These are phyloP conservation scores for Termitomyces sp. DNA, from an alignment of 768 basidiomycete species.

Conservation along the genomic window DNA sequence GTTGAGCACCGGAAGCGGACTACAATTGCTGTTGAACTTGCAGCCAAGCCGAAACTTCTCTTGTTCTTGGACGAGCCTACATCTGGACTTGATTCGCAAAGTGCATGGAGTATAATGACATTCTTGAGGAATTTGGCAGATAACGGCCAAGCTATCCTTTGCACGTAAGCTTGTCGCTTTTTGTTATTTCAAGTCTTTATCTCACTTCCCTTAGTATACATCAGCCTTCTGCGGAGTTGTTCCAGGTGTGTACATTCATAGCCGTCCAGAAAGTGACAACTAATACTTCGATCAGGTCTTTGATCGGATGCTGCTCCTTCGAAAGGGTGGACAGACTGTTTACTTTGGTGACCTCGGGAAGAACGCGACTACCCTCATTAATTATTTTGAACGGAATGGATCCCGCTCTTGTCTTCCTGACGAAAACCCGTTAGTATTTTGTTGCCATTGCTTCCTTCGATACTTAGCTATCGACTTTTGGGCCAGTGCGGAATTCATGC, in stretches of 20 bases:
- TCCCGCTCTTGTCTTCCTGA: slow-evolving; percentile 51
- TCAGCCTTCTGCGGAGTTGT: slow-evolving; percentile 79
- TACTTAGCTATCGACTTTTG: not conserved
- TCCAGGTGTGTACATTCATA: slow-evolving; percentile 36
- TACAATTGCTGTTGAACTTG: slow-evolving; percentile 84
- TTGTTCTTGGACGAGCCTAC: slow-evolving; percentile 91
- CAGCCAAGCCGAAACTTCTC: slow-evolving; percentile 77
- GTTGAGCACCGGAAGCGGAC: slow-evolving; percentile 76
- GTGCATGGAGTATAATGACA: slow-evolving; percentile 75
- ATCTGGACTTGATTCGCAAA: slow-evolving; percentile 81
- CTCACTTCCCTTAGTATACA: slow-evolving; percentile 30
- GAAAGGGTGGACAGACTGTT: slow-evolving; percentile 71
- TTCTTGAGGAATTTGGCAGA: slow-evolving; percentile 75
- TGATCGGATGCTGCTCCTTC: slow-evolving; percentile 66
- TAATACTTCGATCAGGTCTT: slow-evolving; percentile 39
- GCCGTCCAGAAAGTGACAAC: not conserved
- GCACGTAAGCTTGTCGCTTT: slow-evolving; percentile 49
- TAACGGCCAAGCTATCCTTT: slow-evolving; percentile 81
- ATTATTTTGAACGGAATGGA: slow-evolving; percentile 73
- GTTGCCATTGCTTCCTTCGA: not conserved
- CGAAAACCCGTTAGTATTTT: slow-evolving; percentile 64
- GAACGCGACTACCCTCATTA: slow-evolving; percentile 55
- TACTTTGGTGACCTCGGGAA: slow-evolving; percentile 70
- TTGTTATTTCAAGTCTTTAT: not conserved
- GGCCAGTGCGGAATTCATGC: slow-evolving; percentile 53